Base-by-base conservation (phyloP, 495 filamentous ascomycete genomes). In the Terfezia boudieri region DNA sequence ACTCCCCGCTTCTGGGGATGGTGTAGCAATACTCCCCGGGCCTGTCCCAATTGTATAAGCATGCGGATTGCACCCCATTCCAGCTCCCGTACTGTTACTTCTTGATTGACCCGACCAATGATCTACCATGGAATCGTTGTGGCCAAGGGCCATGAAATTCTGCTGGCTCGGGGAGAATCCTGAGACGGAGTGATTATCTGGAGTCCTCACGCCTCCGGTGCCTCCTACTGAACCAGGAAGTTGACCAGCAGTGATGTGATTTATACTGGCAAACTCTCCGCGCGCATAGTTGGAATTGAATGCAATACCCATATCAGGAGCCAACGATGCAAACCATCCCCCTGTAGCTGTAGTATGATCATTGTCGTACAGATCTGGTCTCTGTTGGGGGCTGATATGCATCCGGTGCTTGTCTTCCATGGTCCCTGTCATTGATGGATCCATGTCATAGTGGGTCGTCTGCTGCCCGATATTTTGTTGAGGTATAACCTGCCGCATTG, bases 41-140 rank as follows among this genome's bases (percentile, higher is more conserved):
- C 73, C 76, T 53, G 77, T 76, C 35, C 77, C 82, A 56, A 86
- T 86, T 16, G 82, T 78, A 66, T 79, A 86, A 4, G 80, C 83
- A 67, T 78, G 76, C 49, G 80, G 62, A 37, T 62, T 65, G 50
- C 57, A 59, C 12, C 56, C 58, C 38, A 37, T 35, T 26, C 50
- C 36, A 35, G 46, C 55, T 9, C 49, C 54, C 46, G 37, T 41
- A 36, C 56, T 32, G 12, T 57, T 46, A 46, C 41, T 46, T 9
- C 41, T 46, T 14, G 41, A 46, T 46, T 46, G 41, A 8, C 4
- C 14, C 4, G 41, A 4, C 41, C 41, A 46, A 14, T 14, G 14
- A 46, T 46, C 41, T 5, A 46, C 8, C 12, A 46, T 14, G 26
- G 4, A 32, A 32, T 32, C 26, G 26, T 32, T 32, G 26, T 32